Evolutionary conservation across 129 eudicot genomes (phyloP), one percentile per base, ranked within the genome.

Genomic region (Escallonia rubra): DNA sequence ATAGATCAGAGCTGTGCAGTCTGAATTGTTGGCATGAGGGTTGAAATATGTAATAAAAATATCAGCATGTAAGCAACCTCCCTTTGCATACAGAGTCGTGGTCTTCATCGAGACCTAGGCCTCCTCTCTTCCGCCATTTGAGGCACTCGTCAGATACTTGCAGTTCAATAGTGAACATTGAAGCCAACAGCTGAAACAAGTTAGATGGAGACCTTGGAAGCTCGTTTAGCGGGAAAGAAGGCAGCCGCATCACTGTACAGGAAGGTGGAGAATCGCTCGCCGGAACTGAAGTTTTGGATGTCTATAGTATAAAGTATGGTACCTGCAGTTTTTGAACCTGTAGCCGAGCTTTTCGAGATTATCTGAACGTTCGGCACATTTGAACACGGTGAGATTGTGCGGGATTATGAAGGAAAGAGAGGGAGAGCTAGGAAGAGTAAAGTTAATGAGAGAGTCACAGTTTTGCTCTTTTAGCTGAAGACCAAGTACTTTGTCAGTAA

Each of bases 371-470:
- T 69, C 45, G 41, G 2, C 7, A 60, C 92, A 86, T 69, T 54
- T 74, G 63, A 68, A 82, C 56, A 86, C 4, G 47, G 65, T 69
- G 63, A 80, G 44, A 44, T 4, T 10, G 16, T 51, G 38, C 11
- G 0, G 0, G 12, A 77, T 5, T 39, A 49, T 41, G 59, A 79
- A 41, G 10, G 77, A 64, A 45, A 43, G 72, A 5, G 76, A 59
- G 44, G 80, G 76, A 42, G 79, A 65, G 6, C 9, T 54, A 7
- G 77, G 78, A 7, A 74, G 46, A 66, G 51, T 62, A 4, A 75
- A n/a, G 45, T 66, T 63, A 5, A 10, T 6, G 44, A 69, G 9
- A 42, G 68, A 61, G 42, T 42, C 12, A 55, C 94, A 82, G 5
- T 8, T 62, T 9, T 12, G 14, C 0, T 0, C 4, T 0, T 41